Base-by-base conservation (phyloP, 768 basidiomycete genomes). In the Boletus subparvulus region DNA sequence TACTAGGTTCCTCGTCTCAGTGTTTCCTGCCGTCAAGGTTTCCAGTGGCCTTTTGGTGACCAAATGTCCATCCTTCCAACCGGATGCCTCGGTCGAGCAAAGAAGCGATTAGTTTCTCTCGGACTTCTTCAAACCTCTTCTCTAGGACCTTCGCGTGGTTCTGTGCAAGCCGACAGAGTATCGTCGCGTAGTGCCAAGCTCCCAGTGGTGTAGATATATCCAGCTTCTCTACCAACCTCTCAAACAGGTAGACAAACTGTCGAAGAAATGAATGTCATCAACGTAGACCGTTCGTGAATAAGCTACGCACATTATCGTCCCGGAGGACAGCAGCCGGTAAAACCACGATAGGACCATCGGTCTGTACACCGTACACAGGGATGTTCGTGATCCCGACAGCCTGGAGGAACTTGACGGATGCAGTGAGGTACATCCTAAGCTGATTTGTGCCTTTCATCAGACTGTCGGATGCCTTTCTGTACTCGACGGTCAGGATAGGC, bases 131-230 rank as follows among this genome's bases (percentile, higher is more conserved):
- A 26, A 57, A 52, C 24, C 37, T 40, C 4, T 35, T 9, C 13
- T 46, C 50, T 0, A 59, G 19, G 3, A 24, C 19, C 43, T 46
- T 37, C 1, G 47, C 50, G 14, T 53, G 56, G 13, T 40, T 45
- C 24, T 59, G 12, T 0, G 56, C 56, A 3, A 60, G 51, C 12
- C 59, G 43, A 42, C 57, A 50, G n/a, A 53, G 56, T 45, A 60
- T 53, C 2, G 56, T 53, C 0, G 56, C 51, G 6, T 59, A 53
- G 43, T 59, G 51, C 56, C 56, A 59, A 21, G 59, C 56, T 30
- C 56, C 56, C 14, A 53, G 4, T 0, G 51, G 50, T 19, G 51
- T 58, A 8, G 56, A 60, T 1, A 60, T 50, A 10, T 58, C 50
- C n/a, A 53, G 3, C 26, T 12, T 41, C 24, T 60, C 50, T 6